phyloP scores from a whole-genome alignment of 2,329 filamentous ascomycete species.

The Paecilomyces fulvus region DNA sequence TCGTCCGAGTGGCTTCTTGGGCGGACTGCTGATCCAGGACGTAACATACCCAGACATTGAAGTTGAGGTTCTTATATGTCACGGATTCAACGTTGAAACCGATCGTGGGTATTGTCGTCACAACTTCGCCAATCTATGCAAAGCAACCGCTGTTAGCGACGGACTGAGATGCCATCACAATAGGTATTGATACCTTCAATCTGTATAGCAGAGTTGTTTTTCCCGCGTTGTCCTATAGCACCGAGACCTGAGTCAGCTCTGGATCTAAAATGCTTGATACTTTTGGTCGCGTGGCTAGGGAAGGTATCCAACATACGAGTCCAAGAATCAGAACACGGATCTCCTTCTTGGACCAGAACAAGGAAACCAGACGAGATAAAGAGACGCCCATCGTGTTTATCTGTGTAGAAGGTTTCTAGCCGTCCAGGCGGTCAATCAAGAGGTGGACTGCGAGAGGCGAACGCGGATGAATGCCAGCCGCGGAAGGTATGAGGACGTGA shows the following conservation, averaged over 20 bases:
- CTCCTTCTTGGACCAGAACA: constrained; percentile 92
- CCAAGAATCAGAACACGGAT: constrained; percentile 92
- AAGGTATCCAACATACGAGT: constrained; percentile 55
- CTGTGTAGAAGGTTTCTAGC: background rate
- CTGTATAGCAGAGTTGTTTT: constrained; percentile 97
- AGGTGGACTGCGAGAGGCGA: constrained; percentile 1
- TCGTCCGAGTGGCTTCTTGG: background rate
- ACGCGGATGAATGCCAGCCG: background rate
- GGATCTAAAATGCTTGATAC: constrained; percentile 13
- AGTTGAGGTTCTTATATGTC: constrained; percentile 95
- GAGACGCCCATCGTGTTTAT: constrained; percentile 45
- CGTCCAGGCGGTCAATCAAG: background rate
- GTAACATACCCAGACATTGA: constrained; percentile 85
- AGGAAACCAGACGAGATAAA: constrained; percentile 54
- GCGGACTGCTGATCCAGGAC: background rate
- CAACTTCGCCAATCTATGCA: constrained; percentile 85
- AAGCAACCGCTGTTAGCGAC: constrained; percentile 5
- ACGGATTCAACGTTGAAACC: constrained; percentile 99
- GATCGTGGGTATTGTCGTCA: constrained; percentile 98
- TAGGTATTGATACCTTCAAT: constrained; percentile 63
- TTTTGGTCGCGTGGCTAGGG: constrained; percentile 4
- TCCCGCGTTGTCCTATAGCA: constrained; percentile 80
- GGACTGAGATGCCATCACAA: background rate
- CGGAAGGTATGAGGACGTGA: background rate
- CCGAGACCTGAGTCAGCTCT: constrained; percentile 1